These are phyloP conservation scores for Phytophthora ramorum DNA, from an alignment of 352 stramenopile species.

Conservation along the genomic window DNA sequence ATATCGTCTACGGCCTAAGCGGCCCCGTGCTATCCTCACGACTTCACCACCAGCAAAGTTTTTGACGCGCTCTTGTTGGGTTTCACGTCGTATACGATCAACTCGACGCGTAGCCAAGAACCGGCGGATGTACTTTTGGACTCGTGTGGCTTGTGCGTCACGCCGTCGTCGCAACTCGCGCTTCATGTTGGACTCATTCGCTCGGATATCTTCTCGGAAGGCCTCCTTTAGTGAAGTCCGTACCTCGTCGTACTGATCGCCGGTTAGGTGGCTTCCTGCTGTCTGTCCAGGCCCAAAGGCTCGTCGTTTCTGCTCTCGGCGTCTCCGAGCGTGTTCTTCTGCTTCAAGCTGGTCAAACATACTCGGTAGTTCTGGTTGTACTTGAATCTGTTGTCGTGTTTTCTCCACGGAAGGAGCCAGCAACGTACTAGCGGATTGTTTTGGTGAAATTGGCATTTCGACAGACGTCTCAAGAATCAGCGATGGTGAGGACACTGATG, in stretches of 20 bases:
- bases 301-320: slow-evolving; percentile 37
- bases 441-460: slow-evolving; percentile 13
- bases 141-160: slow-evolving; percentile 49
- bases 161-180: slow-evolving; percentile 56
- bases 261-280: slow-evolving; percentile 19
- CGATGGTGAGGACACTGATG: slow-evolving; percentile 1
- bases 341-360: slow-evolving; percentile 84
- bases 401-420: slow-evolving; percentile 32
- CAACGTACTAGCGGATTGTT: slow-evolving; percentile 8
- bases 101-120: slow-evolving; percentile 55
- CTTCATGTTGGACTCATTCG: slow-evolving; percentile 60
- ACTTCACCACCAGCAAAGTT: slow-evolving; percentile 67
- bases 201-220: slow-evolving; percentile 49
- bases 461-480: slow-evolving; percentile 10
- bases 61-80: slow-evolving; percentile 52
- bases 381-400: slow-evolving; percentile 44
- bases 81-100: slow-evolving; percentile 35
- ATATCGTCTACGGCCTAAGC: slow-evolving; percentile 66
- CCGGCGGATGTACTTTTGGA: slow-evolving; percentile 66
- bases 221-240: slow-evolving; percentile 49
- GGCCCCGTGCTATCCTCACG: slow-evolving; percentile 65
- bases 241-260: slow-evolving; percentile 37
- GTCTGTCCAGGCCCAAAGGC: slow-evolving; percentile 13
- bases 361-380: slow-evolving; percentile 62
- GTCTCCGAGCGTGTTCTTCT: slow-evolving; percentile 59